phyloP scores from a whole-genome alignment of 805 yeast genomes.

The Suhomyces sp. region DNA sequence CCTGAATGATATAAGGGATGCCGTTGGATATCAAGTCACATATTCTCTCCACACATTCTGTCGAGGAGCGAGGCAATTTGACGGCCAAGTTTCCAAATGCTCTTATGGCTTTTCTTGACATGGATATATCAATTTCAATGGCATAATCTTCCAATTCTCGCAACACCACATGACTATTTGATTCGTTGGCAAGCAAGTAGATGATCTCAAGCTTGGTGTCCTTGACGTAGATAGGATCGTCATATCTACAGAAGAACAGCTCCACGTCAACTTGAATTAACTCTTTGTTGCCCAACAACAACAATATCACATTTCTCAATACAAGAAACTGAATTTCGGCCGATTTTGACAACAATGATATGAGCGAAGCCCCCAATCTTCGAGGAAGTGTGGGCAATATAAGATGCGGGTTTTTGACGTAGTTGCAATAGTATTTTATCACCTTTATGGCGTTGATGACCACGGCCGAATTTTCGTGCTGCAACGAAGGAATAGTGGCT shows the following conservation, averaged over 20 bases:
- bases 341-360: conserved; percentile 68
- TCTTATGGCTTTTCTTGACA: conserved; percentile 83
- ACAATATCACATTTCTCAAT: conserved; percentile 72
- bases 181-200: conserved; percentile 67
- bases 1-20: conserved; percentile 74
- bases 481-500: conserved; percentile 63
- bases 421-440: conserved; percentile 70
- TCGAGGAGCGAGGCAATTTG: conserved; percentile 61
- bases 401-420: conserved; percentile 54
- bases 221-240: conserved; percentile 85
- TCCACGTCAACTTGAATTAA: conserved; percentile 66
- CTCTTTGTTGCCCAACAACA: conserved; percentile 63
- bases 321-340: conserved; percentile 82
- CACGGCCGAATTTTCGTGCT: conserved; percentile 78
- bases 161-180: conserved; percentile 59
- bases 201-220: conserved; percentile 88
- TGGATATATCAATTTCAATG: conserved; percentile 78
- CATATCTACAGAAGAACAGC: conserved; percentile 75
- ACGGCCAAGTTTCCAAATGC: conserved; percentile 90
- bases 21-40: conserved; percentile 60
- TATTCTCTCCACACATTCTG: conserved; percentile 61
- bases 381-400: conserved; percentile 54
- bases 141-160: conserved; percentile 83
- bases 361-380: conserved; percentile 64
- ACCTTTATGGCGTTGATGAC: conserved; percentile 74